Evolutionary conservation across 2,329 filamentous ascomycete species (phyloP), one percentile per base, ranked within the genome.

Genomic region (Diplocarpon mali): DNA sequence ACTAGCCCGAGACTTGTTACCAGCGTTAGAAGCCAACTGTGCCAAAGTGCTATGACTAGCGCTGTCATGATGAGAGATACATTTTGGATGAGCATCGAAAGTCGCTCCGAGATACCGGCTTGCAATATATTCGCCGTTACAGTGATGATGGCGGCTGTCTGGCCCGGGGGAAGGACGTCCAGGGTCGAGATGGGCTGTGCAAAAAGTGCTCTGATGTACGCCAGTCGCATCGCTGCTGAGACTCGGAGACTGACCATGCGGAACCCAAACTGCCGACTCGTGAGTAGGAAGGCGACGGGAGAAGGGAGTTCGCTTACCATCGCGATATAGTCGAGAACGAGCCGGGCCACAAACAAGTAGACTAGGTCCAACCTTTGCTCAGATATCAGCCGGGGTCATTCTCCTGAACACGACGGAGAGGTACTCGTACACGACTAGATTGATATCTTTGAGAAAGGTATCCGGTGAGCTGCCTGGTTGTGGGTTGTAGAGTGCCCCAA

Each of bases 321-420:
- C 53, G 72, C 72, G 47, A 80, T 64, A 49, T 85, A 86, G 46
- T 73, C 75, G 34, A 84, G 65, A 14, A 65, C 58, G 49, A 84
- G 79, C 37, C 80, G 76, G 9, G 66, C 81, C 27, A 86, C 61
- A 60, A 87, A 88, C 5, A 89, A 67, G 44, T 77, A 76, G 42
- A 87, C 72, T 56, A 87, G 78, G 61, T 80, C 85, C 0, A 88
- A 64, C 2, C 74, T 77, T 48, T 9, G 20, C 12, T 17, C 24
- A 2, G 4, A 15, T 34, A 40, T 28, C 11, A 29, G 34, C n/a
- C 12, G 12, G 16, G 42, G 8, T 24, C 20, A 24, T 7, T 24
- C 7, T 3, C 4, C 20, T 4, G 20, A 24, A 7, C 20, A 24
- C 20, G 20, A 11, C 24, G 9, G 2, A 30, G 27, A 29, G 7